Conservation (phyloP, 192 early-diverging fungal genomes). For the Umbelopsis sp. region DNA sequence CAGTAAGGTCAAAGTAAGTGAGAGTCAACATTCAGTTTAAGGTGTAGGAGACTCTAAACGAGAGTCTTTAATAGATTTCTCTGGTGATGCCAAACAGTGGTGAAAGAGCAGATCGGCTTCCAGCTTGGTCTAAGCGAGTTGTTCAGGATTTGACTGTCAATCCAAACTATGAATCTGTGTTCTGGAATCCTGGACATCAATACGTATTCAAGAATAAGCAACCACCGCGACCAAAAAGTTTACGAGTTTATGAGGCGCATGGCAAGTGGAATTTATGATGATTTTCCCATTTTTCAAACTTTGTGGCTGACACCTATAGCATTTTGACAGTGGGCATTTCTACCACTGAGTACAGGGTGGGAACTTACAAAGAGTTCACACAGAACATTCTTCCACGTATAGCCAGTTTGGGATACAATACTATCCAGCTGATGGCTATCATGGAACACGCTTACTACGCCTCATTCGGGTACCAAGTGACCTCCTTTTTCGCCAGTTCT, state of each 20-base stretch:
- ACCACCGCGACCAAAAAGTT: slow-evolving; percentile 64
- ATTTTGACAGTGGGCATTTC: slow-evolving; percentile 83
- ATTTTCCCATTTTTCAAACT: not conserved
- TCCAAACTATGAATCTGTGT: slow-evolving; percentile 88
- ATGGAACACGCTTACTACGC: slow-evolving; percentile 99
- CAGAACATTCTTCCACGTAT: slow-evolving; percentile 85
- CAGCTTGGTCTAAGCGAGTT: slow-evolving; percentile 86
- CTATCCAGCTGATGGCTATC: slow-evolving; percentile 87
- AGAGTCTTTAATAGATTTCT: slow-evolving; percentile 55
- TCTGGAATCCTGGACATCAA: slow-evolving; percentile 86
- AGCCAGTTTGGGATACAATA: slow-evolving; percentile 79
- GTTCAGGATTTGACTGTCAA: slow-evolving; percentile 82
- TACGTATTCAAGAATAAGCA: slow-evolving; percentile 81
- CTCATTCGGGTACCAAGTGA: slow-evolving; percentile 97
- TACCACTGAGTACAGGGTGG: slow-evolving; percentile 77
- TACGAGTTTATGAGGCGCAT: slow-evolving; percentile 94
- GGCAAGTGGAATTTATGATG: slow-evolving; percentile 45
- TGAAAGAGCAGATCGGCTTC: slow-evolving; percentile 84
- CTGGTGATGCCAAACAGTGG: slow-evolving; percentile 69
- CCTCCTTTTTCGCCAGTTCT: slow-evolving; percentile 93
- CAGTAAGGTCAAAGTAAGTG: slow-evolving; percentile 82
- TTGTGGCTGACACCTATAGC: not conserved
- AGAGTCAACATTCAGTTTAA: not conserved
- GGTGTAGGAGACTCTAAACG: not conserved
- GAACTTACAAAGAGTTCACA: slow-evolving; percentile 92